Base-by-base conservation (phyloP, 305 asterid species). In the Solanum hybrid region DNA sequence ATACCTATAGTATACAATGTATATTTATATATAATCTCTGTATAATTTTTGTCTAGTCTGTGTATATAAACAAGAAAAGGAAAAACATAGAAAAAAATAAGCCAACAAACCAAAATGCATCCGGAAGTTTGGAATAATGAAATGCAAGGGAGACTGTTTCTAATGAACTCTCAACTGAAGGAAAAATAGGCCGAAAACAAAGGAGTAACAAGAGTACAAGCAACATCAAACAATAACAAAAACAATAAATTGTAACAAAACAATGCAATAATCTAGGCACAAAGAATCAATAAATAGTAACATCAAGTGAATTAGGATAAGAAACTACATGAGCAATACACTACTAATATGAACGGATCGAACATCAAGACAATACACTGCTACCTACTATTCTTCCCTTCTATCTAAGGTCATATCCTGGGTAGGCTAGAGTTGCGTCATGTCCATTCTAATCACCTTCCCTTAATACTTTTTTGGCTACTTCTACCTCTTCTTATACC, bases 111-210 rank as follows among this genome's bases (percentile, higher is more conserved):
- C 70, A 57, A 57, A 57, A 1, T 17, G 10, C 4, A 4, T 20
- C 0, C 10, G 24, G 10, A 57, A 20, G 70, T 57, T 17, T 0
- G 11, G 24, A 1, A 57, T 57, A 57, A 1, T 57, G 24, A 57
- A 57, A 20, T 0, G 0, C 4, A 57, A 20, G 9, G 1, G 24
- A 57, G 70, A 0, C 0, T 57, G 68, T 17, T 57, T 57, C 1
- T 17, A 1, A 20, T 57, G 2, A 57, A 57, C 0, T 10, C n/a
- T 57, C 24, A 1, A 57, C 24, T 17, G 0, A 17, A 17, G 70
- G 24, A 17, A 57, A 57, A 17, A 17, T 57, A 57, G 70, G 24
- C 2, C 10, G 0, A 57, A 57, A 57, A 57, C 4, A 57, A 57
- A 57, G 10, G 68, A 57, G 70, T 57, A 3, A 57, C 70, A 3